phyloP scores from a whole-genome alignment of 2,329 filamentous ascomycete species.

The Trichoderma breve region DNA sequence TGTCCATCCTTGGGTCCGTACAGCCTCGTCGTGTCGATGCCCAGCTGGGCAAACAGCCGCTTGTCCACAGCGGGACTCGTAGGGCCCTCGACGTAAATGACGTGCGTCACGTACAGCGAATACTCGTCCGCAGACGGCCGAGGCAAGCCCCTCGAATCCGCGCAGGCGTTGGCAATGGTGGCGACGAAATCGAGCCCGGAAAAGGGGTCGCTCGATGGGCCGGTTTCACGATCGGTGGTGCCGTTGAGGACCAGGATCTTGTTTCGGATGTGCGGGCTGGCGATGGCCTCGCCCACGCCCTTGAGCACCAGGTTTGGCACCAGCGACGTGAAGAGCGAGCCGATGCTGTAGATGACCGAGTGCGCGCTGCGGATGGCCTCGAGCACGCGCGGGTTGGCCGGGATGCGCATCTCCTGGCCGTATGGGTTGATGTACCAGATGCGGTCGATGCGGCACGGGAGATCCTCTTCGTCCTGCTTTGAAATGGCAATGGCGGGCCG shows the following conservation, averaged over 20 bases:
- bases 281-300: conserved; percentile 65
- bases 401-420: conserved; percentile 88
- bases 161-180: conserved; percentile 72
- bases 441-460: conserved; percentile 73
- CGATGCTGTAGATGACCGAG: conserved; percentile 85
- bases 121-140: conserved; percentile 48
- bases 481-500: conserved; percentile 79
- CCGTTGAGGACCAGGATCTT: conserved; percentile 87
- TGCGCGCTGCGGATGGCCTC: conserved; percentile 62
- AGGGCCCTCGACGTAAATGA: conserved; percentile 74
- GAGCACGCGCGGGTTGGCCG: conserved; percentile 77
- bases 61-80: conserved; percentile 69
- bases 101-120: conserved; percentile 73
- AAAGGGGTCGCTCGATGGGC: conserved; percentile 63
- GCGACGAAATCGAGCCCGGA: conserved; percentile 77
- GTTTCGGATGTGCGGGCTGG: conserved; percentile 48
- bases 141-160: conserved; percentile 58
- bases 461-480: conserved; percentile 71
- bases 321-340: conserved; percentile 88
- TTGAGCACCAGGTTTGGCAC: conserved; percentile 76
- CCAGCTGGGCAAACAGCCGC: conserved; percentile 59
- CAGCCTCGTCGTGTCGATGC: conserved; percentile 73
- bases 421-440: conserved; percentile 99
- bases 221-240: conserved; percentile 81
- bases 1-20: conserved; percentile 62